Evolutionary conservation across 2,329 filamentous ascomycete genomes (phyloP).

Genomic region (Saccharata proteae): DNA sequence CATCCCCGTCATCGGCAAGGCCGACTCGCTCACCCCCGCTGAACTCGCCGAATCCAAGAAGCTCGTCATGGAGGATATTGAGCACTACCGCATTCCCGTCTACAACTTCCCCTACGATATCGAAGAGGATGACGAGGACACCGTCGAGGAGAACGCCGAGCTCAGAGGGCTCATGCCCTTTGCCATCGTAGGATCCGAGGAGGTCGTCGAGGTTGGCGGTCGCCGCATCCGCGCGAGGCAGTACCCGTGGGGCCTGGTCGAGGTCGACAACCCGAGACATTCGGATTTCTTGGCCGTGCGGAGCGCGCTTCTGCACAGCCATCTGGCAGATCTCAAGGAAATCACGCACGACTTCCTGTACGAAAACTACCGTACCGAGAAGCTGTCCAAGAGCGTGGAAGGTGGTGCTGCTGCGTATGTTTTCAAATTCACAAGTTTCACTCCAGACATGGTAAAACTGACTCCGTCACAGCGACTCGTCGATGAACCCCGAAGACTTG

Average conservation of each 20-base stretch:
- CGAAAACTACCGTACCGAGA: constrained; percentile 99
- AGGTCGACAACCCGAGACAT: constrained; percentile 98
- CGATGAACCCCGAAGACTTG: constrained; percentile 95
- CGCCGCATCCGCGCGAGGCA: constrained; percentile 87
- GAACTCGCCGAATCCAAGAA: constrained; percentile 99
- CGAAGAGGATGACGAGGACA: constrained; percentile 98
- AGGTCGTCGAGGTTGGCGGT: constrained; percentile 85
- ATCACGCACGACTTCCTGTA: constrained; percentile 99
- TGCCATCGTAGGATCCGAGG: constrained; percentile 95
- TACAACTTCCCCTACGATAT: constrained; percentile 99
- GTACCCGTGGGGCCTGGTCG: constrained; percentile 97
- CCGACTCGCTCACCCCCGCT: constrained; percentile 89
- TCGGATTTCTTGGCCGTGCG: constrained; percentile 97
- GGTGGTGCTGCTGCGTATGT: constrained; percentile 79
- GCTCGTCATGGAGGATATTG: constrained; percentile 99
- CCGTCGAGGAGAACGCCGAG: constrained; percentile 97
- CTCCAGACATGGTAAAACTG: no score
- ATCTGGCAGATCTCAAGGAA: constrained; percentile 96
- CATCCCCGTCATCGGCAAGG: constrained; percentile 96
- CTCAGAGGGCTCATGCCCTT: constrained; percentile 96
- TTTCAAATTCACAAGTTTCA: constrained; percentile 2
- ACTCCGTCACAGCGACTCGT: constrained; percentile 49
- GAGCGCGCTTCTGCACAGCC: constrained; percentile 91
- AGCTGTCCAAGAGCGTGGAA: constrained; percentile 98
- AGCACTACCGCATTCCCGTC: constrained; percentile 98